Percentiles rank a stretch among this genome's conserved stretches.
Conservation (phyloP, 225 moss, liverwort and hornwort species). For the Sphagnum tenellum region DNA sequence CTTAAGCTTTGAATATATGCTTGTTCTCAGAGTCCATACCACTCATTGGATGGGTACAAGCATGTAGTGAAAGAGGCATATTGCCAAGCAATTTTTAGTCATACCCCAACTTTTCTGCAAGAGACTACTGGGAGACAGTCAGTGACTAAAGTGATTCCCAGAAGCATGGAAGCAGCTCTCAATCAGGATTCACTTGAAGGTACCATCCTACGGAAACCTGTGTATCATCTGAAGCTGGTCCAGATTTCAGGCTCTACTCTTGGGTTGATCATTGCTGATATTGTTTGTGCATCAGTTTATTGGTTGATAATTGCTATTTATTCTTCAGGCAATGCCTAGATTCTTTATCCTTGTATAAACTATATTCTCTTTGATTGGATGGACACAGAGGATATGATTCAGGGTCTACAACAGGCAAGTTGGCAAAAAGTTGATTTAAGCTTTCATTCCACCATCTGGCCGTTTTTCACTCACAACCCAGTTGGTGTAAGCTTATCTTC, state of each 20-base stretch:
- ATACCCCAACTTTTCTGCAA: slow-evolving; percentile 32
- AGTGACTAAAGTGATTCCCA: slow-evolving; percentile 33
- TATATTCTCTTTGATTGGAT: too few relatives aligned
- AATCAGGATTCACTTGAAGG: slow-evolving; percentile 38
- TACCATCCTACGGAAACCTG: not conserved
- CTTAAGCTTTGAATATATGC: too few relatives aligned
- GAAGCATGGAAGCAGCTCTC: slow-evolving; percentile 11
- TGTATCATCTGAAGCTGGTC: too few relatives aligned
- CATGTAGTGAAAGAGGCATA: slow-evolving; percentile 58
- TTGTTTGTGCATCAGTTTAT: too few relatives aligned
- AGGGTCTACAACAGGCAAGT: slow-evolving; percentile 61
- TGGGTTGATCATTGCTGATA: too few relatives aligned
- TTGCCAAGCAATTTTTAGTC: slow-evolving; percentile 36
- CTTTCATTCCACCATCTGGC: too few relatives aligned
- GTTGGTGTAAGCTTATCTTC: too few relatives aligned
- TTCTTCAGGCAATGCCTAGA: too few relatives aligned
- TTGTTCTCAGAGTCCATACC: slow-evolving; percentile 8
- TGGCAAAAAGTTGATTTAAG: slow-evolving; percentile 89
- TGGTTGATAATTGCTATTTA: too few relatives aligned
- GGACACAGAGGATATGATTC: slow-evolving; percentile 72
- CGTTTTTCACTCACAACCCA: too few relatives aligned
- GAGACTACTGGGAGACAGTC: slow-evolving; percentile 47
- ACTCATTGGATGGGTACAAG: slow-evolving; percentile 59
- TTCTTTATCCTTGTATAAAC: too few relatives aligned
- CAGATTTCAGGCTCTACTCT: too few relatives aligned